Percentiles rank a stretch among this genome's conserved stretches.
Conservation (phyloP, 2,329 filamentous ascomycete species). For the Arthrobotrys sinensis region DNA sequence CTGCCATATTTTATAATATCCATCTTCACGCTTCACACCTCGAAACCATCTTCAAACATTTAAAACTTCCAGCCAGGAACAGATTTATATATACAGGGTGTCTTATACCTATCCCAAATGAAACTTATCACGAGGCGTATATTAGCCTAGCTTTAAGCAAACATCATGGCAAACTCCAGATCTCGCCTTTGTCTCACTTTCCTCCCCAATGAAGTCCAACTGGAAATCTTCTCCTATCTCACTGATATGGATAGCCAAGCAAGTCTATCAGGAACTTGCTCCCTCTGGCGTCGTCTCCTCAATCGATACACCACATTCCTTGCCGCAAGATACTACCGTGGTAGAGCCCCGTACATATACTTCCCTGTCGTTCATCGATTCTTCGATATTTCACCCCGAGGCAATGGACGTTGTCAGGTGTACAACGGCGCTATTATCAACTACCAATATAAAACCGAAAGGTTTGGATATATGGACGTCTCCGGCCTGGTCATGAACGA, state of each 20-base stretch:
- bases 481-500: not conserved
- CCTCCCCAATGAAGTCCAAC: not conserved
- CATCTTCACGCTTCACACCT: no score
- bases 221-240: not conserved
- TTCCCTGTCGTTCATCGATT: conserved; percentile 19
- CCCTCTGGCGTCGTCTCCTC: not conserved
- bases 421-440: not conserved
- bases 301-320: not conserved
- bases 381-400: conserved; percentile 4
- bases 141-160: not conserved
- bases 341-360: not conserved
- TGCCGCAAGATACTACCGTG: conserved; percentile 13
- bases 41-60: no score
- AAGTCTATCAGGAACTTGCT: not conserved
- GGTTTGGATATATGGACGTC: not conserved
- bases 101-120: no score
- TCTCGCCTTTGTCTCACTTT: not conserved
- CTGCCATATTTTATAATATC: no score
- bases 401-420: conserved; percentile 4
- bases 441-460: conserved; percentile 1
- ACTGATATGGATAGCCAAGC: conserved; percentile 9
- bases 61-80: no score
- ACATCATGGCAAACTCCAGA: not conserved
- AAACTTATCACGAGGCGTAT: not conserved
- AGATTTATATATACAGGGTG: no score